phyloP scores from a whole-genome alignment of 179 eudicot genomes.

The Drosera spatulata region DNA sequence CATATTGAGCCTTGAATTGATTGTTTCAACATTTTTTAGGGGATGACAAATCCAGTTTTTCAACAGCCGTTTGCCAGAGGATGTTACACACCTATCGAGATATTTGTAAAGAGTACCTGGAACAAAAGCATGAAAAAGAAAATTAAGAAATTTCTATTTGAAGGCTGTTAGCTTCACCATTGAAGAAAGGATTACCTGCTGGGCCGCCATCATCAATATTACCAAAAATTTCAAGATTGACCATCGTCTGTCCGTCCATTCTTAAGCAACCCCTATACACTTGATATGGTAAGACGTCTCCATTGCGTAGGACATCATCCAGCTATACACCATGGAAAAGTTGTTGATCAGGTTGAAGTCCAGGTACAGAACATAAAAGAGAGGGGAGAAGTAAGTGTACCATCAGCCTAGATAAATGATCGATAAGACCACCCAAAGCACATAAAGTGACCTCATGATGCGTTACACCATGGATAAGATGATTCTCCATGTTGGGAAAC shows the following conservation, averaged over 20 bases:
- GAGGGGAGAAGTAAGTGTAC: constrained; percentile 24
- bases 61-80: constrained; percentile 85
- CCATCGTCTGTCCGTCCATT: constrained; percentile 95
- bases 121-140: constrained; percentile 15
- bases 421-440: constrained; percentile 83
- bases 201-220: constrained; percentile 84
- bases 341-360: constrained; percentile 2
- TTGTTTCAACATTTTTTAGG: constrained; percentile 54
- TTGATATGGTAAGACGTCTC: constrained; percentile 76
- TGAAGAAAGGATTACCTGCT: constrained; percentile 33
- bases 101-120: constrained; percentile 83
- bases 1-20: constrained; percentile 69
- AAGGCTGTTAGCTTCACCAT: neutral
- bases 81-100: constrained; percentile 73
- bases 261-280: constrained; percentile 88
- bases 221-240: constrained; percentile 80
- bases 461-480: constrained; percentile 40
- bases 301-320: constrained; percentile 73
- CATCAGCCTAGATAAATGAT: constrained; percentile 73
- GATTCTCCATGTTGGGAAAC: constrained; percentile 38
- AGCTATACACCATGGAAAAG: constrained; percentile 32
- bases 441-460: constrained; percentile 53
- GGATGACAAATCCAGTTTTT: constrained; percentile 99
- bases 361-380: constrained; percentile 1
- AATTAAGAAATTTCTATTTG: neutral